These are phyloP conservation scores for Diddensiella santjacobensis DNA, from an alignment of 805 yeast species.

Conservation along the genomic window DNA sequence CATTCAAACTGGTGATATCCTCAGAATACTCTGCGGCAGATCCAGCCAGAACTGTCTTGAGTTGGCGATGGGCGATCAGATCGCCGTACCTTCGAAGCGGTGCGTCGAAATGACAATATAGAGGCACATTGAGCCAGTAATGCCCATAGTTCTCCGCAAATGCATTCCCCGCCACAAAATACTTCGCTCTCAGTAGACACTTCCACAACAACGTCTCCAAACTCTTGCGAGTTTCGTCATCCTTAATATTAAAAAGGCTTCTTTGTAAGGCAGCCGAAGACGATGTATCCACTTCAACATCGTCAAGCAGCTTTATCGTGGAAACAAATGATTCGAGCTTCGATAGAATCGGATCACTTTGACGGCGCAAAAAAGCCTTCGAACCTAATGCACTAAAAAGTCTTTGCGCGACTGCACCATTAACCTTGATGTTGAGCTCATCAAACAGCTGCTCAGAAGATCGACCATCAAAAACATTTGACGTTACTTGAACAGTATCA, in stretches of 20 bases:
- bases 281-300: slow-evolving; percentile 64
- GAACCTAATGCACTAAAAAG: slow-evolving; percentile 75
- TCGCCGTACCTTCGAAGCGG: slow-evolving; percentile 93
- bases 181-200: slow-evolving; percentile 80
- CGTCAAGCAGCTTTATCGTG: slow-evolving; percentile 50
- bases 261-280: slow-evolving; percentile 66
- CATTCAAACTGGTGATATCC: slow-evolving; percentile 55
- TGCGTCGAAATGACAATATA: slow-evolving; percentile 90
- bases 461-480: slow-evolving; percentile 56
- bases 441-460: slow-evolving; percentile 56
- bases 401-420: slow-evolving; percentile 79
- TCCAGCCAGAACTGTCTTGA: slow-evolving; percentile 57
- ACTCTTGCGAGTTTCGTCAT: slow-evolving; percentile 61
- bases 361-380: slow-evolving; percentile 79
- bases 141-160: slow-evolving; percentile 77
- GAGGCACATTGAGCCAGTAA: slow-evolving; percentile 74
- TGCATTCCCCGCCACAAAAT: slow-evolving; percentile 81
- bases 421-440: slow-evolving; percentile 77
- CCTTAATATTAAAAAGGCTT: slow-evolving; percentile 62
- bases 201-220: slow-evolving; percentile 77
- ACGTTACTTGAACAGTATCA: slow-evolving; percentile 65
- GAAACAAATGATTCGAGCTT: slow-evolving; percentile 76
- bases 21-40: slow-evolving; percentile 28
- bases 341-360: slow-evolving; percentile 74
- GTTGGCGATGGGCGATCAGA: slow-evolving; percentile 85